These are phyloP conservation scores for Boletus vermiculosoides DNA, from an alignment of 768 basidiomycete genomes.

Conservation along the genomic window DNA sequence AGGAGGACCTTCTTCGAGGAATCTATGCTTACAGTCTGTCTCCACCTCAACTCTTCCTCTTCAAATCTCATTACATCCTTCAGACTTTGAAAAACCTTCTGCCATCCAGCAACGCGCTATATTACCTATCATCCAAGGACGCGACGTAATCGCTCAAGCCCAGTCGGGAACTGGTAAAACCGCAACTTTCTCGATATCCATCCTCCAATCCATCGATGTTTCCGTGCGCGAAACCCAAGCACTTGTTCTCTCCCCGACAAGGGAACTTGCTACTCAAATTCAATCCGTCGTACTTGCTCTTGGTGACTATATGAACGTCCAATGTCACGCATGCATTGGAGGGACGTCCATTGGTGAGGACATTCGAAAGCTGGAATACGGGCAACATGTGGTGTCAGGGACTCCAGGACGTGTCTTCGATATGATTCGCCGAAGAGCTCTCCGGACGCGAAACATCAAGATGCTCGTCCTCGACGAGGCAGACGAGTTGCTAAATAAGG, in stretches of 20 bases:
- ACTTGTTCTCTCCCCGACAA: constrained; percentile 95
- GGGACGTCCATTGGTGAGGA: constrained; percentile 97
- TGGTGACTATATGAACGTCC: constrained; percentile 99
- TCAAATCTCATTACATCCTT: constrained; percentile 1
- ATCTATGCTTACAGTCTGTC: constrained; percentile 94
- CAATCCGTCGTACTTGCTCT: constrained; percentile 95
- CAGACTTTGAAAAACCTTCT: constrained; percentile 96
- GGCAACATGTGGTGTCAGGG: constrained; percentile 95
- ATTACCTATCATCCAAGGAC: constrained; percentile 90
- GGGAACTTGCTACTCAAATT: constrained; percentile 98
- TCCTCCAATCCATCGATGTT: constrained; percentile 96
- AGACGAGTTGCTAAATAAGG: constrained; percentile 95
- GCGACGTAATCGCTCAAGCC: constrained; percentile 98
- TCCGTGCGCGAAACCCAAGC: constrained; percentile 94
- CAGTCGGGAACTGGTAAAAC: constrained; percentile 99
- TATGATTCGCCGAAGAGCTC: constrained; percentile 93
- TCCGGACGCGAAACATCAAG: constrained; percentile 96
- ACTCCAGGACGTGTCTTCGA: constrained; percentile 98
- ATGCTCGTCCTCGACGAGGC: constrained; percentile 95
- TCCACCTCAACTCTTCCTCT: background rate
- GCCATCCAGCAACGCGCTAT: constrained; percentile 99
- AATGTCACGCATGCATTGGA: constrained; percentile 98
- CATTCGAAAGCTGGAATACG: constrained; percentile 94
- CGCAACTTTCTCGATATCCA: constrained; percentile 96
- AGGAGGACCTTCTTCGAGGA: constrained; percentile 93